Conservation (phyloP, 2,329 filamentous ascomycete species). For the Venturiaceae sp. region DNA sequence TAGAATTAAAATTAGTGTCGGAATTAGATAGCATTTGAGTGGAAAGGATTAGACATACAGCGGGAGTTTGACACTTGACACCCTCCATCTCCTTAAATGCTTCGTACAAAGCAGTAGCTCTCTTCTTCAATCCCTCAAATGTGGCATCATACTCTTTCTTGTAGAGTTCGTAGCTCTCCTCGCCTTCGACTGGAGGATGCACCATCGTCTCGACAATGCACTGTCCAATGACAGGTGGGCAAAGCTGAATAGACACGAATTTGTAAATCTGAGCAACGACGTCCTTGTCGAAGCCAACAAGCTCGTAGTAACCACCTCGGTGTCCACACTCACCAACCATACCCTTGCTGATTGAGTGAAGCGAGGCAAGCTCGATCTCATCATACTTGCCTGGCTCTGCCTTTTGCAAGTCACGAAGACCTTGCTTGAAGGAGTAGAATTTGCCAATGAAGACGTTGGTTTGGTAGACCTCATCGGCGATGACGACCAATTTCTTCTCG, state of each 20-base stretch:
- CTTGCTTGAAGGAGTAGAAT: constrained; percentile 93
- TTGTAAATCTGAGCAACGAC: constrained; percentile 97
- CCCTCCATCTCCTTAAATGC: constrained; percentile 95
- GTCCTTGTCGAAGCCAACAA: constrained; percentile 75
- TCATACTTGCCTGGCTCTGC: constrained; percentile 63
- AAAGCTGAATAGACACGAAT: constrained; percentile 94
- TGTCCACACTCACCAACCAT: constrained; percentile 99
- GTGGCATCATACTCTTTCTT: constrained; percentile 76
- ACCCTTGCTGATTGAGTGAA: constrained; percentile 93
- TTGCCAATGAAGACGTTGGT: constrained; percentile 94
- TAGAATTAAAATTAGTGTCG: constrained; percentile 24
- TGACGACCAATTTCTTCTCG: constrained; percentile 74
- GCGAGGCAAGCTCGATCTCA: constrained; percentile 74
- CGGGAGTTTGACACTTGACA: constrained; percentile 78
- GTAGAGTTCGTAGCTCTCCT: constrained; percentile 78
- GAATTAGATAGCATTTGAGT: neutral
- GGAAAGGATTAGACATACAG: constrained; percentile 32
- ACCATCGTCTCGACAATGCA: constrained; percentile 97
- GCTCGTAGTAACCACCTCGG: constrained; percentile 94
- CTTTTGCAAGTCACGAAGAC: constrained; percentile 71
- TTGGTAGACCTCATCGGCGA: constrained; percentile 98
- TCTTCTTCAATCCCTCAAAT: constrained; percentile 64
- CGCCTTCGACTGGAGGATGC: constrained; percentile 77
- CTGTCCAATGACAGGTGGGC: constrained; percentile 89
- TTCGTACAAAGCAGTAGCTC: constrained; percentile 77